These are phyloP conservation scores for Cladobotryum protrusum DNA, from an alignment of 2,329 filamentous ascomycete species.

Conservation along the genomic window DNA sequence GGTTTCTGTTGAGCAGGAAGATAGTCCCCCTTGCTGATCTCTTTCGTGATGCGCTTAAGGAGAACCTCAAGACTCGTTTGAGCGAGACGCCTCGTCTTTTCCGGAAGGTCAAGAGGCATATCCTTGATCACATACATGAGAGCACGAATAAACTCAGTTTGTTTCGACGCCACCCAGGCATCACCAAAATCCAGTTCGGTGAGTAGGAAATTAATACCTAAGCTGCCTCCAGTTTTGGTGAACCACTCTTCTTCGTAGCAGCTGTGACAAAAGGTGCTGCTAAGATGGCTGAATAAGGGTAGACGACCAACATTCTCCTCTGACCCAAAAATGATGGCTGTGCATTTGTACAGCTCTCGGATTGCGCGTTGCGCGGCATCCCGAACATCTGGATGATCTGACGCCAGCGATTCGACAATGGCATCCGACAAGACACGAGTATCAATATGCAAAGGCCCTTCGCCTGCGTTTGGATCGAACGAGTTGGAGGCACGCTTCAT, in stretches of 20 bases:
- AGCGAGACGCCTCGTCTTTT: conserved; percentile 77
- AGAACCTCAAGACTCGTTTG: conserved; percentile 78
- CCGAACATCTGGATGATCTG: conserved; percentile 72
- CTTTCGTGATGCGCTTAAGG: conserved; percentile 70
- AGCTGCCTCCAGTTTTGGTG: conserved; percentile 85
- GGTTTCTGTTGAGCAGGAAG: conserved; percentile 31
- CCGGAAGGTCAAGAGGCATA: conserved; percentile 88
- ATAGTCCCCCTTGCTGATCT: conserved; percentile 69
- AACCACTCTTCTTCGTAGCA: conserved; percentile 99
- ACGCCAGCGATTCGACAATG: conserved; percentile 82
- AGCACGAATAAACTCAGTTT: conserved; percentile 84
- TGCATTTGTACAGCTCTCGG: conserved; percentile 68
- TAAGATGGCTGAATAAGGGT: conserved; percentile 77
- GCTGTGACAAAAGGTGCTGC: conserved; percentile 81
- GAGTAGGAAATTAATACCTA: conserved; percentile 83
- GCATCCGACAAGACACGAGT: conserved; percentile 83
- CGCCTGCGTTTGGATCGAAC: conserved; percentile 80
- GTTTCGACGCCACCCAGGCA: conserved; percentile 72
- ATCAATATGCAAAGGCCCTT: conserved; percentile 82
- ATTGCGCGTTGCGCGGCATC: conserved; percentile 78
- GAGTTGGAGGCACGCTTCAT: conserved; percentile 68
- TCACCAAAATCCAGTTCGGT: conserved; percentile 81
- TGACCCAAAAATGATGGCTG: conserved; percentile 72
- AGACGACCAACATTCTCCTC: conserved; percentile 66
- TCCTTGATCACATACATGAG: conserved; percentile 97